A percentile compares a stretch with the other conserved stretches of the same genome.
Conservation (phyloP, 208 protist species). For the Leishmania gerbilli region DNA sequence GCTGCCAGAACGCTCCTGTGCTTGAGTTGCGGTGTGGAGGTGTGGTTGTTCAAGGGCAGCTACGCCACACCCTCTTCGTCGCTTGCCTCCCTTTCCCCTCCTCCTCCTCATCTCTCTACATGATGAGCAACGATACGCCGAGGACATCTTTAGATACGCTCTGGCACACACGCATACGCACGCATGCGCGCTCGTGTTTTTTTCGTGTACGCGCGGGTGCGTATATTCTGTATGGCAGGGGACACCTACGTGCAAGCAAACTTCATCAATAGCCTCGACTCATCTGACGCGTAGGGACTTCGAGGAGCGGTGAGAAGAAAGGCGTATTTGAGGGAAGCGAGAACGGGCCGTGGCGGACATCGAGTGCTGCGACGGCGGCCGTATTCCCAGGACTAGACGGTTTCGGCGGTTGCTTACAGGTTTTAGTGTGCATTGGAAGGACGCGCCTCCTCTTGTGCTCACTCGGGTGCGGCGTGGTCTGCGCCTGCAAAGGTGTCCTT, state of each 20-base stretch:
- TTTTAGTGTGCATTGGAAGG: not conserved
- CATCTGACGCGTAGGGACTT: conserved; percentile 15
- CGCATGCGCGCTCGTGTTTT: not conserved
- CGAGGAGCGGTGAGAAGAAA: not conserved
- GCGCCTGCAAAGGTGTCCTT: not conserved
- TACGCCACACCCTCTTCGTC: no score
- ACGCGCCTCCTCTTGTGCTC: not conserved
- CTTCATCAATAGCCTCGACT: conserved; percentile 33
- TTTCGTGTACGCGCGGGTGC: not conserved
- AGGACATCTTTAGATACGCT: conserved; percentile 32
- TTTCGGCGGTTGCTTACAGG: not conserved
- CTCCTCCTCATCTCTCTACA: not conserved
- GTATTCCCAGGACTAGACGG: not conserved
- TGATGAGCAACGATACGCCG: conserved; percentile 30
- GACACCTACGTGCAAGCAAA: conserved; percentile 19
- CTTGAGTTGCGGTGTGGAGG: not conserved
- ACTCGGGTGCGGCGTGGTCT: not conserved
- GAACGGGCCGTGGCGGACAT: not conserved
- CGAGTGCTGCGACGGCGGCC: not conserved
- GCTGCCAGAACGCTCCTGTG: not conserved
- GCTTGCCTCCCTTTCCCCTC: not conserved
- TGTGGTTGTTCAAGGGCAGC: not conserved
- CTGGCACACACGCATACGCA: not conserved
- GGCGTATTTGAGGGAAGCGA: not conserved
- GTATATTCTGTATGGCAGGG: not conserved